These are phyloP conservation scores for Novymonas esmeraldas DNA, from an alignment of 208 protist species.

Conservation along the genomic window DNA sequence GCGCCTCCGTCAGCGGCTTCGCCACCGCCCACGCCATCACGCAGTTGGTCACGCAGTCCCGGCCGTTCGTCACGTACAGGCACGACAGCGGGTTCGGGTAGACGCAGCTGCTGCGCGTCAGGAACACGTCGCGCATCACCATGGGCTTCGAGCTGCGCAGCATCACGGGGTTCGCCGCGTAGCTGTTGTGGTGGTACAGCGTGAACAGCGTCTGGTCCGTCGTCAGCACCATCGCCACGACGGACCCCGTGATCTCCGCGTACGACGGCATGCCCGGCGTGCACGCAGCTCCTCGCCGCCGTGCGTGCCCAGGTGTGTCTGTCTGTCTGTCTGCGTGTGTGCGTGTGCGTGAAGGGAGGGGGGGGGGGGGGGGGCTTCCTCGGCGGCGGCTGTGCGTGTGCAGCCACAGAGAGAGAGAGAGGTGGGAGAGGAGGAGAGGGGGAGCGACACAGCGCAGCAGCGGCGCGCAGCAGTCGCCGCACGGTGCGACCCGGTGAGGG, in stretches of 20 bases:
- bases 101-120: slow-evolving; percentile 55
- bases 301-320: not conserved
- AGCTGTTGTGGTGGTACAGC: slow-evolving; percentile 84
- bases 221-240: slow-evolving; percentile 72
- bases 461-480: no score
- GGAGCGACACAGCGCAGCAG: no score
- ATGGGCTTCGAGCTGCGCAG: slow-evolving; percentile 79
- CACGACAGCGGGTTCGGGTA: slow-evolving; percentile 86
- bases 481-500: no score
- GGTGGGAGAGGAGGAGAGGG: no score
- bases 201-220: slow-evolving; percentile 76
- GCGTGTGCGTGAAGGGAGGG: not conserved
- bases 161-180: slow-evolving; percentile 80
- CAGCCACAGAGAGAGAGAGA: no score
- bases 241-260: slow-evolving; percentile 34
- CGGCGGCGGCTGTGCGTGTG: no score
- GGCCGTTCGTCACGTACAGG: slow-evolving; percentile 59
- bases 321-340: not conserved
- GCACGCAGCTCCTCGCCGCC: not conserved
- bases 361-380: no score
- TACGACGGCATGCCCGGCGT: slow-evolving; percentile 25
- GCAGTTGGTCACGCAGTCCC: slow-evolving; percentile 71
- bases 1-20: slow-evolving; percentile 56
- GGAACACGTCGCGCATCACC: slow-evolving; percentile 87
- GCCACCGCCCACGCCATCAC: slow-evolving; percentile 54